Conservation (phyloP, 2,329 filamentous ascomycete species). For the Ophiobolus disseminans region DNA sequence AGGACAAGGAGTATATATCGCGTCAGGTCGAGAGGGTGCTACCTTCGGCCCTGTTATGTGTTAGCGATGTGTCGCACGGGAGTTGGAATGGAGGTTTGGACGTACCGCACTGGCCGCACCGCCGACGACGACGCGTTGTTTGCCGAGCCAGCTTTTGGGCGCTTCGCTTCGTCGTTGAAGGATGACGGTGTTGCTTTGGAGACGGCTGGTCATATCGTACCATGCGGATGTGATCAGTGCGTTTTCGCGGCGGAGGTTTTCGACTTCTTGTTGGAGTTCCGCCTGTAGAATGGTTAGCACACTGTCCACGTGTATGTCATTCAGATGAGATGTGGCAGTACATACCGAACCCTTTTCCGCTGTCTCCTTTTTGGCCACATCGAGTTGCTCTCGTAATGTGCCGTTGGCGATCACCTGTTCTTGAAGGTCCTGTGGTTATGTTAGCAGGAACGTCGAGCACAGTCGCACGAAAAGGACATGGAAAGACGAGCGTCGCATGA, state of each 20-base stretch:
- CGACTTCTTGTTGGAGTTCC: constrained; percentile 58
- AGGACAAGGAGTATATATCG: constrained; percentile 12
- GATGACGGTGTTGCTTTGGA: constrained; percentile 84
- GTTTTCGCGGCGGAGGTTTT: constrained; percentile 78
- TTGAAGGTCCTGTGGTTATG: constrained; percentile 38
- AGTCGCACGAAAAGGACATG: constrained; percentile 4
- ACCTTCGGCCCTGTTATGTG: constrained; percentile 22
- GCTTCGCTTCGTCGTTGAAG: constrained; percentile 76
- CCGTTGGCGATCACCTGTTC: constrained; percentile 33
- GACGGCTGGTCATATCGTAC: constrained; percentile 79
- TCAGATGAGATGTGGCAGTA: constrained; percentile 5
- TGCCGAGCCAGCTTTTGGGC: constrained; percentile 83
- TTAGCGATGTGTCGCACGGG: not conserved
- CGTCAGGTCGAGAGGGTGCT: constrained; percentile 24
- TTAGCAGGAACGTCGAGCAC: constrained; percentile 15
- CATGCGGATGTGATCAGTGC: constrained; percentile 81
- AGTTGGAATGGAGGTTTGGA: not conserved
- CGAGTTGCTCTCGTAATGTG: constrained; percentile 39
- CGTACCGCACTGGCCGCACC: constrained; percentile 32
- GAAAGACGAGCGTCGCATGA: constrained; percentile 13
- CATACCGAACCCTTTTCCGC: constrained; percentile 48
- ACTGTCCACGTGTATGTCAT: not conserved
- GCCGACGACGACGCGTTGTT: constrained; percentile 68
- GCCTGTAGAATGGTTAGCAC: constrained; percentile 16
- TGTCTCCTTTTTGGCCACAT: constrained; percentile 42